phyloP scores from a whole-genome alignment of 2,329 filamentous ascomycete species.

The Talaromyces islandicus region DNA sequence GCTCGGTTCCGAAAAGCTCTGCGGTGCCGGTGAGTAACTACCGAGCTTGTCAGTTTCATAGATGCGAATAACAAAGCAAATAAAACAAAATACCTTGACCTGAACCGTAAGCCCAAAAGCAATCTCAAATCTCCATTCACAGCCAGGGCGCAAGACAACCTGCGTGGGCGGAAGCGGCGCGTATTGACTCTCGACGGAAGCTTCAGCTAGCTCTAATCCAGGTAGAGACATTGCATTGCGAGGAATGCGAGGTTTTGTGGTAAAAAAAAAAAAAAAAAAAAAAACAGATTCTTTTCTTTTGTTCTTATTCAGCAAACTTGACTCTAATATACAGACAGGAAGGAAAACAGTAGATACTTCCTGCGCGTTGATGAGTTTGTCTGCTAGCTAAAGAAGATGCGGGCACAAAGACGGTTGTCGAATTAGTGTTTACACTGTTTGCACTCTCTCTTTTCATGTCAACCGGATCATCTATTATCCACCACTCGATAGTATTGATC shows the following conservation, averaged over 20 bases:
- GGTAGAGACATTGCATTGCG: slow-evolving; percentile 61
- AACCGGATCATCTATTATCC: neutral
- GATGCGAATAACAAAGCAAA: neutral
- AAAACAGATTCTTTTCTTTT: neutral
- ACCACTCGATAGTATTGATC: neutral
- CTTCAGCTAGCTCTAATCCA: slow-evolving; percentile 63
- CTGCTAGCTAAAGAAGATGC: too few species aligned
- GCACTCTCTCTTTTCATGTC: neutral
- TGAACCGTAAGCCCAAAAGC: slow-evolving; percentile 48
- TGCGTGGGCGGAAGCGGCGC: slow-evolving; percentile 36
- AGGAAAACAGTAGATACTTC: neutral
- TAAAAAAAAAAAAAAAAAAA: neutral
- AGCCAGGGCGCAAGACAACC: slow-evolving; percentile 56
- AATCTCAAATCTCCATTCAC: slow-evolving; percentile 76
- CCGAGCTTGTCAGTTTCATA: neutral
- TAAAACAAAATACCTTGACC: slow-evolving; percentile 42
- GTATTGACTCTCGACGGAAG: slow-evolving; percentile 44
- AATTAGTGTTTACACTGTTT: neutral
- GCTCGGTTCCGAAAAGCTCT: slow-evolving; percentile 91
- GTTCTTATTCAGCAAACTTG: neutral
- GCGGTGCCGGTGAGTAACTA: slow-evolving; percentile 74
- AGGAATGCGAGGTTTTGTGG: neutral
- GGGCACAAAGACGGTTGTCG: neutral
- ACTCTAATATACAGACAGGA: neutral
- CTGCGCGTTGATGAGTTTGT: neutral